These are phyloP conservation scores for Apophysomyces variabilis DNA, from an alignment of 371 early-diverging fungal genomes.

Conservation along the genomic window DNA sequence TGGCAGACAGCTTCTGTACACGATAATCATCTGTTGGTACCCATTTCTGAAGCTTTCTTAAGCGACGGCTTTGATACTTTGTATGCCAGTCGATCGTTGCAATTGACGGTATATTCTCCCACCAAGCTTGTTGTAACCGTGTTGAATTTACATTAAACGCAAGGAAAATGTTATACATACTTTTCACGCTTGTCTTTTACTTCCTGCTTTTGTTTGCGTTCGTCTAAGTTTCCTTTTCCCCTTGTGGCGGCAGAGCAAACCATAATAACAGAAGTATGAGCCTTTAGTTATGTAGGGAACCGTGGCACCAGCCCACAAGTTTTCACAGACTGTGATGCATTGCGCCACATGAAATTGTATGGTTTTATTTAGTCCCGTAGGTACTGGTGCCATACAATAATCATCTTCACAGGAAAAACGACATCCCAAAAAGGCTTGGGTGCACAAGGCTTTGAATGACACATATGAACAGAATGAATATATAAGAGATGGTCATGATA, in stretches of 20 bases:
- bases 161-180: background rate
- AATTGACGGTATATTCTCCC: background rate
- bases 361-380: background rate
- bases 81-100: background rate
- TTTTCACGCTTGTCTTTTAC: background rate
- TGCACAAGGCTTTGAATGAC: background rate
- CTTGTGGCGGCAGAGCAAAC: too few species aligned
- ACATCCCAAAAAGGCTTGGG: background rate
- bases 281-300: background rate
- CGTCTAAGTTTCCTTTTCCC: background rate
- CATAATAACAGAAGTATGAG: background rate
- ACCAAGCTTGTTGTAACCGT: background rate
- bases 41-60: too few species aligned
- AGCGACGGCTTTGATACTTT: background rate
- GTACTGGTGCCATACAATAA: background rate
- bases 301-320: conserved; percentile 1
- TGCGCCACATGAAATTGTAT: background rate
- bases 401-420: background rate
- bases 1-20: too few species aligned
- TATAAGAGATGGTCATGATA: background rate
- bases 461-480: background rate
- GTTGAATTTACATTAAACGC: background rate
- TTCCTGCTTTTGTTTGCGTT: background rate
- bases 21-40: too few species aligned
- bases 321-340: background rate